A percentile compares a stretch with the other conserved stretches of the same genome.
phyloP scores from a whole-genome alignment of 306 rosid species.

The Nissolia schottii region DNA sequence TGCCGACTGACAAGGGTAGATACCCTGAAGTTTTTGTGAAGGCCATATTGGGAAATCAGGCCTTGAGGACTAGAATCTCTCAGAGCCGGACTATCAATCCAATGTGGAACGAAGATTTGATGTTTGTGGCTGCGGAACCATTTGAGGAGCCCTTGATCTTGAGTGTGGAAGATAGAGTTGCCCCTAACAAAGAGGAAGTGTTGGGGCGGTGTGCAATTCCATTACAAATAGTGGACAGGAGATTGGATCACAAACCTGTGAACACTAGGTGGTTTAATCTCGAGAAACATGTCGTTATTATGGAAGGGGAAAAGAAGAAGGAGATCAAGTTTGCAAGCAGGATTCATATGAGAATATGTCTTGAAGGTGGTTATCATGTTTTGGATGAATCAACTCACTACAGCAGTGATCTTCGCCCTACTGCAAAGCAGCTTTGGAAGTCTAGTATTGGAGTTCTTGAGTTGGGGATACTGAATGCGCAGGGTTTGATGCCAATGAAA shows the following conservation, averaged over 20 bases:
- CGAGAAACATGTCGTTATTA: conserved; percentile 51
- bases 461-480: conserved; percentile 84
- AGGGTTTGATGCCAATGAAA: conserved; percentile 94
- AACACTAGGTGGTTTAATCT: conserved; percentile 77
- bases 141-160: conserved; percentile 82
- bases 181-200: conserved; percentile 80
- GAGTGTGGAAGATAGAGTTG: conserved; percentile 90
- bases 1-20: conserved; percentile 68
- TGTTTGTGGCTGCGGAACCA: conserved; percentile 92
- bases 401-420: conserved; percentile 97
- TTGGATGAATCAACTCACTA: conserved; percentile 94
- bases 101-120: conserved; percentile 96
- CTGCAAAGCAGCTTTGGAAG: conserved; percentile 87
- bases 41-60: conserved; percentile 77
- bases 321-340: conserved; percentile 87
- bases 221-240: conserved; percentile 51
- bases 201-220: conserved; percentile 68
- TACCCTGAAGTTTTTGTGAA: conserved; percentile 85
- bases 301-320: conserved; percentile 95
- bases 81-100: conserved; percentile 78
- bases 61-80: conserved; percentile 69
- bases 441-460: conserved; percentile 84
- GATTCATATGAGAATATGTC: conserved; percentile 85
- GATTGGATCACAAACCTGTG: conserved; percentile 84
- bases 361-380: conserved; percentile 96